Conservation (phyloP, 179 eudicot genomes). For the Beta corolliflora region DNA sequence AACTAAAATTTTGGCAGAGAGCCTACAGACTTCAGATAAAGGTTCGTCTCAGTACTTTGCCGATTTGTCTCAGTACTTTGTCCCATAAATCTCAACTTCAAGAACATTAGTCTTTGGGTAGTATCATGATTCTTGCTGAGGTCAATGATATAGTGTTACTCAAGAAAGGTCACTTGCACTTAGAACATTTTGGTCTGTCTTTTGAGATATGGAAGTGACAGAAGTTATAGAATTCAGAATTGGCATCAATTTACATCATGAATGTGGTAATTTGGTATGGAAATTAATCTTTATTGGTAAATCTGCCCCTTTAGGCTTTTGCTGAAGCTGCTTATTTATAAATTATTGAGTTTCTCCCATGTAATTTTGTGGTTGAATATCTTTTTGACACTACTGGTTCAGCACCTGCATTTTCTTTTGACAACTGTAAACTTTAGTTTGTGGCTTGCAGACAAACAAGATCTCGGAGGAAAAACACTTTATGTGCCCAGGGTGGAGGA, state of each 20-base stretch:
- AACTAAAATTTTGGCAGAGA: slow-evolving; percentile 52
- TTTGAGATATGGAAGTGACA: neutral
- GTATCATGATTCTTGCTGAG: neutral
- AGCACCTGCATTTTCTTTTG: slow-evolving; percentile 7
- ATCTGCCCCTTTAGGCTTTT: neutral
- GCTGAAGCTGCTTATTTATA: neutral
- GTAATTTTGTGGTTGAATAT: neutral
- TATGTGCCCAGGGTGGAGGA: slow-evolving; percentile 98
- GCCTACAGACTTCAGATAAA: slow-evolving; percentile 53
- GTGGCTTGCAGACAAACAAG: slow-evolving; percentile 27
- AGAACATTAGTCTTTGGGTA: neutral
- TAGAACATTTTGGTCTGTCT: neutral
- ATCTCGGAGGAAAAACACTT: slow-evolving; percentile 42
- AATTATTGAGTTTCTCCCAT: neutral
- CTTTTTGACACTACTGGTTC: slow-evolving; percentile 2
- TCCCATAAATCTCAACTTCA: neutral
- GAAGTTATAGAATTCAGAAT: neutral
- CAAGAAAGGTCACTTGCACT: neutral
- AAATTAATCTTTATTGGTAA: neutral
- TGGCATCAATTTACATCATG: neutral
- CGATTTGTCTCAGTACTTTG: neutral
- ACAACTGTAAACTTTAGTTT: slow-evolving; percentile 6
- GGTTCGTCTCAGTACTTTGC: slow-evolving; percentile 33
- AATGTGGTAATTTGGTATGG: neutral
- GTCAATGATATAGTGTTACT: neutral